Base-by-base conservation (phyloP, 306 rosid genomes). In the Dalbergia cultrata region DNA sequence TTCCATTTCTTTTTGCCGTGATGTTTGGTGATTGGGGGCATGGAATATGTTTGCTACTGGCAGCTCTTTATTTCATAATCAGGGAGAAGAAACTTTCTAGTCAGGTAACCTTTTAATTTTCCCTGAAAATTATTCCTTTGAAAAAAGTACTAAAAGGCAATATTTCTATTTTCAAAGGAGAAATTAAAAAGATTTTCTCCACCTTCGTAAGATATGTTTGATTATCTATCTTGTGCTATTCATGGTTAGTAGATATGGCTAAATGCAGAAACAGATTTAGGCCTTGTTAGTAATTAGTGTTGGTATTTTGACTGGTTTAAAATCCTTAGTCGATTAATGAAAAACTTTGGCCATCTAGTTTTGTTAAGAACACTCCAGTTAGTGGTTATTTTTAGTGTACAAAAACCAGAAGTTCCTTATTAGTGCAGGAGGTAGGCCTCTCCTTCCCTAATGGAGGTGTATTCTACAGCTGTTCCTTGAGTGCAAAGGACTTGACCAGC, bases 11-110 rank as follows among this genome's bases (percentile, higher is more conserved):
- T 61, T 95, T 95, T 86, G 99, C 99, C 34, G 98, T 95, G 56
- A 95, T 95, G 99, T 95, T 95, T 88, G 99, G 99, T 76, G 99
- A 95, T 84, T 95, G 99, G 99, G 99, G 99, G 70, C 99, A 95
- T 84, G 99, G 99, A 84, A 85, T 95, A 87, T 95, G 99, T 85
- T 75, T 95, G 85, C 86, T 95, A 50, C 88, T 95, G 49, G 97
- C 84, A 45, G 83, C 99, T 52, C 85, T 95, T 65, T 95, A 86
- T 88, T 75, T 93, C 71, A 69, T 95, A 80, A 60, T 81, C 81
- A 87, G 92, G 85, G 99, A 95, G 90, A 95, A 67, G 82, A 90
- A 89, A 80, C 87, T 89, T 85, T 90, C 98, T 66, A 88, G 89
- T 77, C 92, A 93, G 99, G 99, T 95, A 88, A 84, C 45, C 54